These are phyloP conservation scores for Cyclaneusma minus DNA, from an alignment of 2,329 filamentous ascomycete species.

Conservation along the genomic window DNA sequence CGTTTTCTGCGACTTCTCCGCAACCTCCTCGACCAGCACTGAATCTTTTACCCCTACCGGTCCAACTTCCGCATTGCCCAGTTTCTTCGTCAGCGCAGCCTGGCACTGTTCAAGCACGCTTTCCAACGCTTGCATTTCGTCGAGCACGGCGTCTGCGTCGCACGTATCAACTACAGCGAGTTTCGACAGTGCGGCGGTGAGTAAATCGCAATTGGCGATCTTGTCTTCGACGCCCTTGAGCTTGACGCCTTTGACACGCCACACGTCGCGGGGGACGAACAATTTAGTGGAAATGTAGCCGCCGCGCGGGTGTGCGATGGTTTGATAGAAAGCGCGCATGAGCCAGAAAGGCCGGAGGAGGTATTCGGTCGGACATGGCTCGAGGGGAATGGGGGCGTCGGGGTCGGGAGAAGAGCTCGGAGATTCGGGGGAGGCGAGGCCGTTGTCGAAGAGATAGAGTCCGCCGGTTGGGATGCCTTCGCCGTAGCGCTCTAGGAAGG, in stretches of 20 bases:
- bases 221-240: slow-evolving; percentile 88
- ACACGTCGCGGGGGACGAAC: slow-evolving; percentile 84
- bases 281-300: slow-evolving; percentile 85
- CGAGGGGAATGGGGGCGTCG: slow-evolving; percentile 60
- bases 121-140: slow-evolving; percentile 88
- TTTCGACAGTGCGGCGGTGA: slow-evolving; percentile 78
- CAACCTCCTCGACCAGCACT: slow-evolving; percentile 24
- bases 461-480: slow-evolving; percentile 47
- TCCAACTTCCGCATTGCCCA: slow-evolving; percentile 90
- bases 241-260: slow-evolving; percentile 88
- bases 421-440: slow-evolving; percentile 53
- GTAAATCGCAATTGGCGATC: slow-evolving; percentile 74
- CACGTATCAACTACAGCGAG: slow-evolving; percentile 71
- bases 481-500: slow-evolving; percentile 41
- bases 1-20: slow-evolving; percentile 32
- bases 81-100: slow-evolving; percentile 56
- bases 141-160: slow-evolving; percentile 80
- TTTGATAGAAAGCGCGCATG: slow-evolving; percentile 88
- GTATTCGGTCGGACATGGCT: slow-evolving; percentile 80
- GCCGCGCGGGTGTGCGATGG: slow-evolving; percentile 76
- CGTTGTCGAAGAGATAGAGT: slow-evolving; percentile 69
- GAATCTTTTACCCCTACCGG: slow-evolving; percentile 69
- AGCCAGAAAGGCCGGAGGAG: slow-evolving; percentile 95
- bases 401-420: slow-evolving; percentile 55
- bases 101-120: slow-evolving; percentile 77